phyloP scores from a whole-genome alignment of 108 stramenopile genomes.

The Thalassiosira profunda region DNA sequence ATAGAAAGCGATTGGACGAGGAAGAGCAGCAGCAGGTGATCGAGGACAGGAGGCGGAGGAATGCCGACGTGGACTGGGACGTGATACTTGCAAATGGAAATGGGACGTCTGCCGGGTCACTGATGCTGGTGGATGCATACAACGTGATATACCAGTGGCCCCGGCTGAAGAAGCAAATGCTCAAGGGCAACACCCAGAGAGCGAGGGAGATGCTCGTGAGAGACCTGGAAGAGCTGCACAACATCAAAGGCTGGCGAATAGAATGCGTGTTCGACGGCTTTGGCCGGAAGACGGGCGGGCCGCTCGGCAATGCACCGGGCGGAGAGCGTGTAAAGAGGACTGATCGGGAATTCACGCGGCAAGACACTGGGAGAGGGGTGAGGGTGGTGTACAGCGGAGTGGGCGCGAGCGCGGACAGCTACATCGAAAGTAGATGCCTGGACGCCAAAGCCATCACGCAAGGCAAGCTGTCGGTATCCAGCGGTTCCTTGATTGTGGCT shows the following conservation, averaged over 20 bases:
- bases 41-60: constrained; percentile 53
- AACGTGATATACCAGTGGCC: constrained; percentile 89
- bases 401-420: constrained; percentile 77
- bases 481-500: constrained; percentile 73
- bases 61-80: constrained; percentile 84
- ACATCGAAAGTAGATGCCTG: constrained; percentile 76
- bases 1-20: constrained; percentile 62
- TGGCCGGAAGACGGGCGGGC: constrained; percentile 47
- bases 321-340: constrained; percentile 24
- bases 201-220: constrained; percentile 72
- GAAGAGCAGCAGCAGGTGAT: constrained; percentile 70
- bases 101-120: constrained; percentile 60
- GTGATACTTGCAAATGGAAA: constrained; percentile 68
- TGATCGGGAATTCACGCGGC: constrained; percentile 33
- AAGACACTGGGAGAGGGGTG: constrained; percentile 68
- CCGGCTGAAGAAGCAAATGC: constrained; percentile 87
- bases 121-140: constrained; percentile 89
- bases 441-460: constrained; percentile 77
- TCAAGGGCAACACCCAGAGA: constrained; percentile 55
- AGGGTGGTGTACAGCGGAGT: constrained; percentile 73
- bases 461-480: constrained; percentile 49
- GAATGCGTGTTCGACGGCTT: constrained; percentile 90
- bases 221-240: constrained; percentile 81
- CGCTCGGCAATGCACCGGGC: constrained; percentile 54
- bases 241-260: constrained; percentile 81